These are phyloP conservation scores for Francoa sonchifolia DNA, from an alignment of 441 rosid species.

Conservation along the genomic window DNA sequence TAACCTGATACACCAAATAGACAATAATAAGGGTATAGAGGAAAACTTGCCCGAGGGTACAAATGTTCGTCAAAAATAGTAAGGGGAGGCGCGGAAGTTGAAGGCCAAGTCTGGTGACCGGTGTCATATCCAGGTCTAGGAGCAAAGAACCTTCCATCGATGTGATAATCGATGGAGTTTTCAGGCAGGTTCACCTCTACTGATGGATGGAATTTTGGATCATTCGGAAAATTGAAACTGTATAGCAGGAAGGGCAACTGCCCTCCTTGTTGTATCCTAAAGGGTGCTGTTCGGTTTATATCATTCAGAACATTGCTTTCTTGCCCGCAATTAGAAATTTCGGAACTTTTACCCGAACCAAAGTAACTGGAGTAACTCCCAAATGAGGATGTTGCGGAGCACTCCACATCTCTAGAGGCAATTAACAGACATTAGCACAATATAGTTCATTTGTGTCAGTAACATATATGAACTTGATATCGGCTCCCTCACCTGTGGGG, in stretches of 20 bases:
- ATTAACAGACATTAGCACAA: too few species aligned
- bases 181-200: conserved; percentile 39
- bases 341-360: conserved; percentile 43
- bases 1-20: neutral
- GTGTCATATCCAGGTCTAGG: conserved; percentile 35
- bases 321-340: conserved; percentile 50
- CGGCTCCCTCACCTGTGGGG: conserved; percentile 29
- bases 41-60: conserved; percentile 38
- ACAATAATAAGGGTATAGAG: neutral
- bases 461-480: neutral
- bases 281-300: conserved; percentile 30
- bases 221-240: conserved; percentile 37
- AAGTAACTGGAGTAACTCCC: conserved; percentile 70
- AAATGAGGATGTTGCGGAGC: conserved; percentile 67
- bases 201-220: conserved; percentile 34
- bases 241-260: conserved; percentile 34
- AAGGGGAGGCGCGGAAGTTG: conserved; percentile 43
- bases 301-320: conserved; percentile 52
- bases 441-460: too few species aligned
- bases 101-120: conserved; percentile 45
- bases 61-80: conserved; percentile 48
- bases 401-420: conserved; percentile 50
- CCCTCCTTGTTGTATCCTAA: conserved; percentile 37
- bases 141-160: conserved; percentile 45
- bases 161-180: conserved; percentile 39